A percentile compares a stretch with the other conserved stretches of the same genome.
phyloP scores from a whole-genome alignment of 345 rosid species.

The Dipteronia sinensis region DNA sequence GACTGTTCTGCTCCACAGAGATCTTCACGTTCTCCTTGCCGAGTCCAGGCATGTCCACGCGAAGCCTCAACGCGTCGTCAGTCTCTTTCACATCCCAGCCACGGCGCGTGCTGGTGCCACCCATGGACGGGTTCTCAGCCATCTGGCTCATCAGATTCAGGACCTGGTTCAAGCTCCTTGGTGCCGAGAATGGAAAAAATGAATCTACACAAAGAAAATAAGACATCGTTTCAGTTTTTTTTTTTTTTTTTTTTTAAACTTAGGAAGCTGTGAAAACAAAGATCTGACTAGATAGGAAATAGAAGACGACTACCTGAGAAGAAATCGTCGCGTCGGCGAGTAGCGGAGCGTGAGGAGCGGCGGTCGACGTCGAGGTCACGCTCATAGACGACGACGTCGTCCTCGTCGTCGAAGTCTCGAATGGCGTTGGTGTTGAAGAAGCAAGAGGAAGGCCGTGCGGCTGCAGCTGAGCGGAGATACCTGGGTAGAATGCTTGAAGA shows the following conservation, averaged over 20 bases:
- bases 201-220: constrained; percentile 30
- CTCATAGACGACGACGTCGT: not conserved
- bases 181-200: constrained; percentile 62
- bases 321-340: constrained; percentile 45
- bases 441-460: constrained; percentile 25
- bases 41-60: constrained; percentile 63
- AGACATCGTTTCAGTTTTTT: not conserved
- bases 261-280: not conserved
- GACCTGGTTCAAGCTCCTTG: constrained; percentile 62
- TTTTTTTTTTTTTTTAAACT: not conserved
- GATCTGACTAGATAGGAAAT: not conserved
- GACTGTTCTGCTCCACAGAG: constrained; percentile 53
- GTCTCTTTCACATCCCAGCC: constrained; percentile 44
- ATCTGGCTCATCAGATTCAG: constrained; percentile 67
- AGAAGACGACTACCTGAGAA: constrained; percentile 44
- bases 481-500: constrained; percentile 28
- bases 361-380: constrained; percentile 25
- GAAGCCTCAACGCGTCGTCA: constrained; percentile 34
- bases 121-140: constrained; percentile 49
- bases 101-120: constrained; percentile 31
- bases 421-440: constrained; percentile 47
- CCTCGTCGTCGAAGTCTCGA: constrained; percentile 26
- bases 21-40: constrained; percentile 57
- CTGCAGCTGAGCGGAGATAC: constrained; percentile 1
- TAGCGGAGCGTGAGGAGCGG: constrained; percentile 27